Base-by-base conservation (phyloP, 2,329 filamentous ascomycete species). In the Fusarium dlaminii region DNA sequence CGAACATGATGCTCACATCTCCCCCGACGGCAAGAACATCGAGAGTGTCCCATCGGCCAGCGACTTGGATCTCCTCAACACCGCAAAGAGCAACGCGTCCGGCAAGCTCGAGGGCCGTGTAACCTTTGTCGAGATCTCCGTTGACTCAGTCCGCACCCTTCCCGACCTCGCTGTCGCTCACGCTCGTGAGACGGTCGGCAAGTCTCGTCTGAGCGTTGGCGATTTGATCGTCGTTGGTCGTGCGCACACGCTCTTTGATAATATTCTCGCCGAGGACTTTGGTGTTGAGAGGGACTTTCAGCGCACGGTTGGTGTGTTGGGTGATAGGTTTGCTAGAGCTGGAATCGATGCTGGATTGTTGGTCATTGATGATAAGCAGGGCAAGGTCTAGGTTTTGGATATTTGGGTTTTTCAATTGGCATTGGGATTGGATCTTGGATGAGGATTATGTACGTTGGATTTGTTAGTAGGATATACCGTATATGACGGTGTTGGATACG, bases 321-420 rank as follows among this genome's bases (percentile, higher is more conserved):
- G 75, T 34, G 77, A 74, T 61, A 70, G 66, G 57, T 79, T 67
- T 71, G 80, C 68, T 20, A 78, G 61, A 40, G 80, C 62, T 9
- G 73, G 73, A 1, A 63, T 81, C 40, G 77, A 80, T 48, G 79
- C 80, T 20, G 80, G 80, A 11, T 20, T 82, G 27, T 61, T 82
- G 70, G 73, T 82, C 1, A 77, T 79, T 43, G 75, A 74, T 30
- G 70, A 74, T 14, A 76, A 72, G 17, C 63, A 68, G 34, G 34
- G 24, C 5, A 59, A 42, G 13, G 46, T 22, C 29, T 74, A 49
- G 39, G n/a, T 5, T 29, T 60, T 40, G 18, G 15, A 18, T 32
- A 18, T 14, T 42, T 34, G 5, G 20, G 8, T n/a, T 24, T 39
- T 52, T 42, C 11, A 4, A 17, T 48, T 34, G 37, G 37, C 30